A percentile compares a stretch with the other conserved stretches of the same genome.
phyloP scores from a whole-genome alignment of 2,329 filamentous ascomycete genomes.

The Aspergillus phoenicis region DNA sequence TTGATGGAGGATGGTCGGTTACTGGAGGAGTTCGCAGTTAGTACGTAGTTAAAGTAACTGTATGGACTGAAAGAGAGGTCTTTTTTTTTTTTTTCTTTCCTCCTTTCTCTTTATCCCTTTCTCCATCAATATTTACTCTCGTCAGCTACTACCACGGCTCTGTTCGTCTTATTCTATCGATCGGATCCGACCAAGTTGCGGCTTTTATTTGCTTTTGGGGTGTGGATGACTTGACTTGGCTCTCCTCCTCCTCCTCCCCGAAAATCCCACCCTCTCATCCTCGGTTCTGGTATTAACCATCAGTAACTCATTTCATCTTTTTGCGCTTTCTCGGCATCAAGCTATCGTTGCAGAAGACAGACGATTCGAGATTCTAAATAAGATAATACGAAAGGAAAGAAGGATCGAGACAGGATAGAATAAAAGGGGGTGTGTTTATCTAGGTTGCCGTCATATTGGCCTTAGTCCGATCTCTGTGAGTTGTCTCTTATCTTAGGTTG shows the following conservation, averaged over 20 bases:
- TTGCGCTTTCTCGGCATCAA: neutral
- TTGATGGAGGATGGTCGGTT: too few species aligned
- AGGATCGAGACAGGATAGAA: neutral
- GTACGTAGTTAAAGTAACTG: neutral
- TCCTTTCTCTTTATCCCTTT: neutral
- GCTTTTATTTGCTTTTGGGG: neutral
- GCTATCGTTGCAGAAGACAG: neutral
- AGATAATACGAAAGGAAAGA: neutral
- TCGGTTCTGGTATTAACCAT: too few species aligned
- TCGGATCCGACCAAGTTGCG: neutral
- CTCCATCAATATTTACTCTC: neutral
- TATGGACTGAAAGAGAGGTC: neutral
- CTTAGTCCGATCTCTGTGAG: slow-evolving; percentile 2
- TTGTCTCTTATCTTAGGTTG: slow-evolving; percentile 1
- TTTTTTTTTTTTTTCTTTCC: neutral
- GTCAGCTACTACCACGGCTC: neutral
- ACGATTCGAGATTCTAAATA: neutral
- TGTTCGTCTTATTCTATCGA: slow-evolving; percentile 1
- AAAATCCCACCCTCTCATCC: neutral
- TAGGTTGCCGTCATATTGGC: neutral
- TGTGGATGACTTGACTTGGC: neutral
- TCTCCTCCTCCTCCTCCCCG: neutral
- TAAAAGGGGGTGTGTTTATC: neutral
- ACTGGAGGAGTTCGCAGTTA: neutral
- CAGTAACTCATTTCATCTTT: neutral